A percentile compares a stretch with the other conserved stretches of the same genome.
These are phyloP conservation scores for Gillenia trifoliata DNA, from an alignment of 306 rosid species.

Conservation along the genomic window DNA sequence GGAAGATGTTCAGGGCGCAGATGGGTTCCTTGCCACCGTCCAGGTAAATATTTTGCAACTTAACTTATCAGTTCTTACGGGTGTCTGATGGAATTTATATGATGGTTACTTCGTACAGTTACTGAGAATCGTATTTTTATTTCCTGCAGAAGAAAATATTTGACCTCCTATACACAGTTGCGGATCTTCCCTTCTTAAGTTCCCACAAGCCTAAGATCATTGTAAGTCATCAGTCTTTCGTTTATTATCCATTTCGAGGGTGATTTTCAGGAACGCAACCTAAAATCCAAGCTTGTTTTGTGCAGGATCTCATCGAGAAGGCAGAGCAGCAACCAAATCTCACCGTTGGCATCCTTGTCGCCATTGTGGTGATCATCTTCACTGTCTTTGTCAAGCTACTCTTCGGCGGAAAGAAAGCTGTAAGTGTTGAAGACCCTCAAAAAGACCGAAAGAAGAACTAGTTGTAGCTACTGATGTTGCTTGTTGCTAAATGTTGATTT, in stretches of 20 bases:
- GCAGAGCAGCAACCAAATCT: slow-evolving; percentile 78
- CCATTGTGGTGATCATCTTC: slow-evolving; percentile 51
- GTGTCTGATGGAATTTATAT: not conserved
- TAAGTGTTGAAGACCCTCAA: slow-evolving; percentile 23
- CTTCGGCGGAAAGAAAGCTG: slow-evolving; percentile 76
- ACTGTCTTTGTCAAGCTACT: slow-evolving; percentile 50
- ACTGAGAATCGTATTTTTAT: not conserved
- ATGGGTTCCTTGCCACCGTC: slow-evolving; percentile 49
- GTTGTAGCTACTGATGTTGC: not conserved
- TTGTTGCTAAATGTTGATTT: not conserved
- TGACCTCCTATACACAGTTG: slow-evolving; percentile 77
- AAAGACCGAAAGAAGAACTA: no score
- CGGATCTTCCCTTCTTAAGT: slow-evolving; percentile 67
- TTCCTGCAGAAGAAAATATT: slow-evolving; percentile 74
- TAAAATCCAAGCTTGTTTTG: slow-evolving; percentile 5
- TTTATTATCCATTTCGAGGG: not conserved
- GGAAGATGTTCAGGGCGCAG: slow-evolving; percentile 50
- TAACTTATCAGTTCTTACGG: not conserved
- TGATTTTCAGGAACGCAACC: slow-evolving; percentile 6
- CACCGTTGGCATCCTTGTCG: slow-evolving; percentile 60
- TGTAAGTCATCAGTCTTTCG: slow-evolving; percentile 32
- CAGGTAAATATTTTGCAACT: slow-evolving; percentile 41
- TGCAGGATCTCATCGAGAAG: slow-evolving; percentile 77
- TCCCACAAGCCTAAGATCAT: slow-evolving; percentile 51
- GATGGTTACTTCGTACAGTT: not conserved